Percentiles rank a stretch among this genome's conserved stretches.
Evolutionary conservation across 2,329 filamentous ascomycete genomes (phyloP).

Genomic region (Neonectria punicea): DNA sequence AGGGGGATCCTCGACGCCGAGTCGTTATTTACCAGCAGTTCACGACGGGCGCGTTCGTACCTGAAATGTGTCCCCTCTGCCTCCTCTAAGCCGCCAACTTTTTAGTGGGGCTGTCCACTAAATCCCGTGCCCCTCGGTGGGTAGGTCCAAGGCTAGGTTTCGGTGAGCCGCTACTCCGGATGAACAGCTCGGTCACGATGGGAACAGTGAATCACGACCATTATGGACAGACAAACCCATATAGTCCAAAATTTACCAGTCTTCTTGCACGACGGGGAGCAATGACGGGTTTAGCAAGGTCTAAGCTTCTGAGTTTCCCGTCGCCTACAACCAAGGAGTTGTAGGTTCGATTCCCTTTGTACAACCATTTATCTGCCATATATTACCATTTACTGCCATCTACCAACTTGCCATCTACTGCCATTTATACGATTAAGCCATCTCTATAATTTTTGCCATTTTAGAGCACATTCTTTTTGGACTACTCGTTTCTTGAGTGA

Average conservation of each 20-base stretch:
- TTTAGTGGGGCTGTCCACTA: neutral
- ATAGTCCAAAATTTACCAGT: neutral
- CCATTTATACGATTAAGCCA: neutral
- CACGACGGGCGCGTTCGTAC: neutral
- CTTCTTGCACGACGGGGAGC: neutral
- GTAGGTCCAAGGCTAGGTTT: neutral
- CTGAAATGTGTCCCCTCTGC: neutral
- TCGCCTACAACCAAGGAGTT: neutral
- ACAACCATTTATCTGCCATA: slow-evolving; percentile 1
- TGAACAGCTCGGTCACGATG: neutral
- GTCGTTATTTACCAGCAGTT: neutral
- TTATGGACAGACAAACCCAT: neutral
- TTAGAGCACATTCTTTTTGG: neutral
- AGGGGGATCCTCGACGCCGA: neutral
- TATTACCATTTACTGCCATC: slow-evolving; percentile 1
- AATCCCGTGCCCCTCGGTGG: neutral
- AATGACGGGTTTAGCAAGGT: neutral
- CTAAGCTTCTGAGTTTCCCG: neutral
- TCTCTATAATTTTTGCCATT: slow-evolving; percentile 23
- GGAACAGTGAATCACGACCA: neutral
- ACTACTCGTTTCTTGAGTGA: neutral
- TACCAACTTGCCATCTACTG: neutral
- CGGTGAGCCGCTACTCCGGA: neutral
- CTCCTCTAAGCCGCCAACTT: neutral
- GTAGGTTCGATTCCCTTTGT: slow-evolving; percentile 10